These are phyloP conservation scores for Tetragonia tetragonoides DNA, from an alignment of 148 eudicot genomes.

Conservation along the genomic window DNA sequence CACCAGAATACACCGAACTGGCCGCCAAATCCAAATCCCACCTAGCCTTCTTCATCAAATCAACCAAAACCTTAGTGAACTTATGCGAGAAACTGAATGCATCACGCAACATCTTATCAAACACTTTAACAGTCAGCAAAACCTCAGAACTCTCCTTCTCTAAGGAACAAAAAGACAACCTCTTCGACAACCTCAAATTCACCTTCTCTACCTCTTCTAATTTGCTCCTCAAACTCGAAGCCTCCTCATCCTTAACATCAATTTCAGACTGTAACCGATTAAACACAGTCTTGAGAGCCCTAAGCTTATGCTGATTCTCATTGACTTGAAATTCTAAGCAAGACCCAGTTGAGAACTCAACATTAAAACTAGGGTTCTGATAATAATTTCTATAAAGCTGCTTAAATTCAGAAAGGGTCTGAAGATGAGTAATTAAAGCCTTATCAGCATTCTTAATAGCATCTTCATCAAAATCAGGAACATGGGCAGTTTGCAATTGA, in stretches of 20 bases:
- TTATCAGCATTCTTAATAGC: slow-evolving; percentile 58
- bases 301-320: slow-evolving; percentile 95
- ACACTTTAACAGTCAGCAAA: slow-evolving; percentile 61
- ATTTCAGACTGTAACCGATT: slow-evolving; percentile 73
- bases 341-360: slow-evolving; percentile 62
- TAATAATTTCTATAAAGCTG: slow-evolving; percentile 45
- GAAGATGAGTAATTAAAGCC: slow-evolving; percentile 57
- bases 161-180: slow-evolving; percentile 27
- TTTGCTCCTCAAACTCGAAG: slow-evolving; percentile 41
- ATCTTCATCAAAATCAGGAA: slow-evolving; percentile 53
- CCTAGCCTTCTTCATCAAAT: slow-evolving; percentile 68
- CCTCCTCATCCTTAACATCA: slow-evolving; percentile 70
- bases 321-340: slow-evolving; percentile 81
- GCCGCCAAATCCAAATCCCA: slow-evolving; percentile 94
- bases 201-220: slow-evolving; percentile 39
- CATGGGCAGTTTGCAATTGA: slow-evolving; percentile 83
- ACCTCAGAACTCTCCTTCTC: slow-evolving; percentile 36
- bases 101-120: slow-evolving; percentile 63
- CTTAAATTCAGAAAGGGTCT: slow-evolving; percentile 64
- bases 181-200: slow-evolving; percentile 46
- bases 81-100: slow-evolving; percentile 46
- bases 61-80: slow-evolving; percentile 70
- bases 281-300: slow-evolving; percentile 72
- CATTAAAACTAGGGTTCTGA: slow-evolving; percentile 35
- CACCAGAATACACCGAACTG: slow-evolving; percentile 48